Base-by-base conservation (phyloP, 2,329 filamentous ascomycete species). In the Torrubiella hemipterigena region DNA sequence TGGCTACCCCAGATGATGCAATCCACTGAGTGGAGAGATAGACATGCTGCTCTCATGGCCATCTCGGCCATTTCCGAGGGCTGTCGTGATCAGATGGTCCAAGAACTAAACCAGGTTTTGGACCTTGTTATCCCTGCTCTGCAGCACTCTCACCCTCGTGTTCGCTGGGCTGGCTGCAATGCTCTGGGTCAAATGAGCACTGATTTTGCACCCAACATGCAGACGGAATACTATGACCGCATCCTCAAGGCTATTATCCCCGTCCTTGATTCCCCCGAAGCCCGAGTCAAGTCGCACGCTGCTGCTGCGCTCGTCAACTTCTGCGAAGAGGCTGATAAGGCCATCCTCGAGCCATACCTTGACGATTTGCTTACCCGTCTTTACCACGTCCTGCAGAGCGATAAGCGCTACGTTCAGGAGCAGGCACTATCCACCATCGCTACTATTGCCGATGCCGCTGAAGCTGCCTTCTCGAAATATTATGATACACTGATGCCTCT, bases 121-220 rank as follows among this genome's bases (percentile, higher is more conserved):
- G 85, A 93, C 41, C 69, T 98, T 34, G 89, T 98, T n/a, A 76
- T 95, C 30, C 91, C 91, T 12, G 82, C 89, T 21, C 69, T 98
- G 21, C 77, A 80, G 46, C 89, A 98, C 50, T 72, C 81, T 23
- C 91, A 98, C 51, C 83, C 91, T 24, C 83, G 91, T 50, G 91
- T 98, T 33, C 80, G 89, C 47, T 98, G 93, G 78, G 91, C 91
- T 31, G 91, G 87, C 20, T 98, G 91, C 65, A 96, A 98, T 51
- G 91, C 91, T 25, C 71, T 98, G n/a, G 91, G 91, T 17, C 91
- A 98, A 58, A 98, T 98, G 91, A 96, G 89, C 62, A 98, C 91
- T 19, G 91, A 98, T 51, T 98, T 98, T 55, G 89, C 93, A 10
- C 87, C 87, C 10, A 93, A 82, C 9, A 96, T 98, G 89, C 91